phyloP scores from a whole-genome alignment of 2,329 filamentous ascomycete genomes.

The Intubia oerlemansii region DNA sequence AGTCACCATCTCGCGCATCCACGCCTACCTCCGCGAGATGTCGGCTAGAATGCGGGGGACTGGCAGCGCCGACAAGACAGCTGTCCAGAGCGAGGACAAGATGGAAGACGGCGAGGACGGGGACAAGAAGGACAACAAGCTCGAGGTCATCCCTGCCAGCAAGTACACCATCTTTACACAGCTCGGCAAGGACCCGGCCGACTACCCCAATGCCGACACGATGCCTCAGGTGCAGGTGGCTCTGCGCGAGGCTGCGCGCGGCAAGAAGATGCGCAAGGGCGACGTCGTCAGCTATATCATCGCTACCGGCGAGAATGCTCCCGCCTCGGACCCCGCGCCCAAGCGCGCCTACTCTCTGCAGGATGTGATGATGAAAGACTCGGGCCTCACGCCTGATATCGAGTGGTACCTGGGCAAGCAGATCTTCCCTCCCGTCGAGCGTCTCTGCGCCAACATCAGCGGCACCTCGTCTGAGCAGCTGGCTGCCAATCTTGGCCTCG shows the following conservation, averaged over 20 bases:
- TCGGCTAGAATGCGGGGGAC: conserved; percentile 58
- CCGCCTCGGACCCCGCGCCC: conserved; percentile 42
- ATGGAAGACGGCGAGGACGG: no score
- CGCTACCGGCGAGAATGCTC: conserved; percentile 32
- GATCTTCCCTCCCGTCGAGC: conserved; percentile 92
- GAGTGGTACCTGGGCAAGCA: conserved; percentile 98
- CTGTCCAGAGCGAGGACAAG: conserved; percentile 1
- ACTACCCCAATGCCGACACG: conserved; percentile 82
- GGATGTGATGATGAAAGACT: conserved; percentile 61
- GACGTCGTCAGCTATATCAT: conserved; percentile 96
- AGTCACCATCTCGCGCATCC: conserved; percentile 67
- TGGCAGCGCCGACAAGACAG: conserved; percentile 39
- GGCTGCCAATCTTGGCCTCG: conserved; percentile 82
- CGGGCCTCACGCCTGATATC: conserved; percentile 65
- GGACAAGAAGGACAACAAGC: no score
- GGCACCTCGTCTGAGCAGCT: conserved; percentile 81
- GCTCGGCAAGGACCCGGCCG: conserved; percentile 78
- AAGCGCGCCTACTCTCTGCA: conserved; percentile 78
- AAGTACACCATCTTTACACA: conserved; percentile 98
- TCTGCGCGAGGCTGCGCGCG: conserved; percentile 64
- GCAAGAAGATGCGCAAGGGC: conserved; percentile 75
- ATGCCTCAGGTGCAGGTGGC: conserved; percentile 98
- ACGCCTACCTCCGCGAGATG: conserved; percentile 81
- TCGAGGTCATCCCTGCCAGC: conserved; percentile 29
- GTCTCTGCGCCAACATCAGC: conserved; percentile 85